Evolutionary conservation across 2,329 filamentous ascomycete genomes (phyloP).

Genomic region (Zasmidium citrigriseum): DNA sequence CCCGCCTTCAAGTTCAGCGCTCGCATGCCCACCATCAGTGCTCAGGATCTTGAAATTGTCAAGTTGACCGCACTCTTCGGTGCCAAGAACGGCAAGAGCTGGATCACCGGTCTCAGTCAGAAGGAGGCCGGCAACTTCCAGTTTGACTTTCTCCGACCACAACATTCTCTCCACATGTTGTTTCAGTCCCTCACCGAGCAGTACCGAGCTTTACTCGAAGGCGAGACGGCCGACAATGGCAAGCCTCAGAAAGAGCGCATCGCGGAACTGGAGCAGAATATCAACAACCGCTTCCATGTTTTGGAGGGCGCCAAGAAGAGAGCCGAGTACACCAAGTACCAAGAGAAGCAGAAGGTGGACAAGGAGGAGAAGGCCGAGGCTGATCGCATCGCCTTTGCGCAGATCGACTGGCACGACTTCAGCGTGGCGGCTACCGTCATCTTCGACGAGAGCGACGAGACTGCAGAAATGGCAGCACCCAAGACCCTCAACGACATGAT

Average conservation of each 20-base stretch:
- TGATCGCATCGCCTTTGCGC: slow-evolving; percentile 73
- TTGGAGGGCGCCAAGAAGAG: slow-evolving; percentile 79
- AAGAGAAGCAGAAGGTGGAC: slow-evolving; percentile 81
- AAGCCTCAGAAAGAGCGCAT: slow-evolving; percentile 73
- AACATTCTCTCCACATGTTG: slow-evolving; percentile 95
- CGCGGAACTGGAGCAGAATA: slow-evolving; percentile 71
- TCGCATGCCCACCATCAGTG: slow-evolving; percentile 95
- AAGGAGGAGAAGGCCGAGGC: slow-evolving; percentile 86
- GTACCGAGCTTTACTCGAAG: slow-evolving; percentile 76
- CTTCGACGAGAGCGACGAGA: slow-evolving; percentile 86
- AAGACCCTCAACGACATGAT: slow-evolving; percentile 89
- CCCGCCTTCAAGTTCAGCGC: slow-evolving; percentile 90
- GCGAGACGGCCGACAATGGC: slow-evolving; percentile 67
- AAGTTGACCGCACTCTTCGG: slow-evolving; percentile 85
- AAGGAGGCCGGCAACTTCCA: slow-evolving; percentile 88
- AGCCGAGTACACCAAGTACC: slow-evolving; percentile 82
- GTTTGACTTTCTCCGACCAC: slow-evolving; percentile 92
- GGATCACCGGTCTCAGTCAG: slow-evolving; percentile 86
- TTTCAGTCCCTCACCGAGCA: slow-evolving; percentile 92
- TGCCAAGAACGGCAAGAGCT: slow-evolving; percentile 87
- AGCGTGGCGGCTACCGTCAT: slow-evolving; percentile 92
- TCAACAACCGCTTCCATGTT: slow-evolving; percentile 76
- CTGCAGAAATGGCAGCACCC: slow-evolving; percentile 81
- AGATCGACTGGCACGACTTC: slow-evolving; percentile 98
- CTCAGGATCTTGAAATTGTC: slow-evolving; percentile 78